phyloP scores from a whole-genome alignment of 2,329 filamentous ascomycete genomes.

The Clonostachys sp. region DNA sequence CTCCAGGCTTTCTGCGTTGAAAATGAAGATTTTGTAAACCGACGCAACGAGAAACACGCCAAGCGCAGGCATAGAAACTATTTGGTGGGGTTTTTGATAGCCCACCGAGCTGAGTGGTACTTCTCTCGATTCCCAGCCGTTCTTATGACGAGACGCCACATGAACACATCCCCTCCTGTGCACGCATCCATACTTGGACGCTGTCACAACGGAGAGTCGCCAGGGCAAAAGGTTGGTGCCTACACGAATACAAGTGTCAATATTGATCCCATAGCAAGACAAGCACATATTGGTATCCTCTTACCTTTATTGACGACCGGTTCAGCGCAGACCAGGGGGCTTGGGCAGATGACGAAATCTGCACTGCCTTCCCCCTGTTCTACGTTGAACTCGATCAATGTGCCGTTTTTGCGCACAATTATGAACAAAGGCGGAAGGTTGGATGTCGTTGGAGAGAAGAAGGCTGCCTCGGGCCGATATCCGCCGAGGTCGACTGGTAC shows the following conservation, averaged over 20 bases:
- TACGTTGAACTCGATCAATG: conserved; percentile 52
- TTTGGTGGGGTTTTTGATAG: conserved; percentile 41
- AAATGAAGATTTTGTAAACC: conserved; percentile 52
- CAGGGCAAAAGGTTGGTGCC: not conserved
- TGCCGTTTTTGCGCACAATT: conserved; percentile 60
- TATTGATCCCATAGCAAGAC: too few relatives aligned
- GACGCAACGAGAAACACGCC: conserved; percentile 58
- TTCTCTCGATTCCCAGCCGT: conserved; percentile 42
- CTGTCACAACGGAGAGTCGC: conserved; percentile 34
- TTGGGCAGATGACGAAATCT: conserved; percentile 45
- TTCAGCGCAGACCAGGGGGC: conserved; percentile 44
- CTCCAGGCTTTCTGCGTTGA: conserved; percentile 32
- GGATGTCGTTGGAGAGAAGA: conserved; percentile 46
- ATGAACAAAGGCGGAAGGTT: conserved; percentile 42
- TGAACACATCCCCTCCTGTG: conserved; percentile 36
- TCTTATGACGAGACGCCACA: conserved; percentile 29
- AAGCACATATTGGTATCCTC: not conserved
- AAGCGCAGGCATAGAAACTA: conserved; percentile 54
- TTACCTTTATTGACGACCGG: conserved; percentile 39
- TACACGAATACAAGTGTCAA: not conserved
- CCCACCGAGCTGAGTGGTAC: conserved; percentile 21
- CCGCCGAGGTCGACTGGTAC: conserved; percentile 44
- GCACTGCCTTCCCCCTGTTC: conserved; percentile 24
- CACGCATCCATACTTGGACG: conserved; percentile 31
- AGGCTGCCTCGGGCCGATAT: conserved; percentile 57